Evolutionary conservation across 169 alveolate genomes (phyloP).

Genomic region (Plasmodium reichenowi): DNA sequence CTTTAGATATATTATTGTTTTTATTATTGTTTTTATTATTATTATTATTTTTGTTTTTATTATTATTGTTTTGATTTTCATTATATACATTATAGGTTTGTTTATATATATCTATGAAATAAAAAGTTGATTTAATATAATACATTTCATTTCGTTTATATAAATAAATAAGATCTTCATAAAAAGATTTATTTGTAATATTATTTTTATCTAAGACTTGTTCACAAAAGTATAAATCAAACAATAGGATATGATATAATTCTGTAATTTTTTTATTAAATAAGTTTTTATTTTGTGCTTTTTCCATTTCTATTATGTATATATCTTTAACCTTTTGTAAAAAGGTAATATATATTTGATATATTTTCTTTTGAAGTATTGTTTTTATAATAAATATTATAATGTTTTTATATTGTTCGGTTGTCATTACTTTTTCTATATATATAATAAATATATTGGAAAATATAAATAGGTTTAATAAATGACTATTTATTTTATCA

Average conservation of each 20-base stretch:
- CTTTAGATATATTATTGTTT: too few relatives aligned
- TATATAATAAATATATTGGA: constrained; percentile 56
- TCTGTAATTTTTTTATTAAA: constrained; percentile 66
- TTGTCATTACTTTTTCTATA: constrained; percentile 50
- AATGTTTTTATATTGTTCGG: constrained; percentile 39
- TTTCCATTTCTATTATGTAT: neutral
- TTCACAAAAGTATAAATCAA: constrained; percentile 64
- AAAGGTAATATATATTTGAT: constrained; percentile 26
- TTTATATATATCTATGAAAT: constrained; percentile 55
- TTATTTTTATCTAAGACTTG: constrained; percentile 55
- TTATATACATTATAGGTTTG: constrained; percentile 66
- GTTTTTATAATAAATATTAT: constrained; percentile 44
- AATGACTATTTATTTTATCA: constrained; percentile 65
- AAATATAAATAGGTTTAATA: constrained; percentile 58
- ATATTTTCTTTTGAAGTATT: constrained; percentile 34
- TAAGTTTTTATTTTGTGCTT: constrained; percentile 17
- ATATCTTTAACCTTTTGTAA: constrained; percentile 4
- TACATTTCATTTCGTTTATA: constrained; percentile 32
- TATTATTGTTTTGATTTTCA: constrained; percentile 23
- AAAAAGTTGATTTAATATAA: constrained; percentile 49
- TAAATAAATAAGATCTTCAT: constrained; percentile 53
- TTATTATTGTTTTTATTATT: constrained; percentile 15
- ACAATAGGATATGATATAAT: constrained; percentile 45
- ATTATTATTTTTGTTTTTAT: constrained; percentile 20
- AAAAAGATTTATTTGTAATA: constrained; percentile 43